Percentiles rank a stretch among this genome's conserved stretches.
Evolutionary conservation across 1,284 basidiomycete species (phyloP).

Genomic region (Apiotrichum gracile): DNA sequence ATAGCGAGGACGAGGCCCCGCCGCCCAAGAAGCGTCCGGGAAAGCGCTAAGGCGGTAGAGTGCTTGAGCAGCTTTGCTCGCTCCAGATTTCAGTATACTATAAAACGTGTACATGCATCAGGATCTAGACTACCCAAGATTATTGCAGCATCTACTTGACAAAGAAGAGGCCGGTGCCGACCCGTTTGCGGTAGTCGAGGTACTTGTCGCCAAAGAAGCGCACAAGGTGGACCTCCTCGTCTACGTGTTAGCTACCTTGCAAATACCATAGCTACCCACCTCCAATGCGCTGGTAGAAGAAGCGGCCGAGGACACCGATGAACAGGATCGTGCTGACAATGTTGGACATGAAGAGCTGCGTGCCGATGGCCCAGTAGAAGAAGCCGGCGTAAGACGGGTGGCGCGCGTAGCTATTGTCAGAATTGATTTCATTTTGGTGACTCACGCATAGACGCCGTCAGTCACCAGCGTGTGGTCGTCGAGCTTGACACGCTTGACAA

Average conservation of each 20-base stretch:
- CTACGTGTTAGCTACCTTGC: constrained; percentile 44
- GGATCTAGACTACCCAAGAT: constrained; percentile 1
- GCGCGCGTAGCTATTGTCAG: constrained; percentile 64
- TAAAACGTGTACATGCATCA: constrained; percentile 5
- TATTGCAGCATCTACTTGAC: constrained; percentile 16
- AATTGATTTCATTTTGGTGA: constrained; percentile 6
- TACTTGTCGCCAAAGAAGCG: constrained; percentile 80
- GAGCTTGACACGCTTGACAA: constrained; percentile 64
- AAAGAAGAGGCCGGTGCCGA: constrained; percentile 65
- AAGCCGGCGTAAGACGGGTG: constrained; percentile 98
- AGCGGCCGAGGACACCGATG: constrained; percentile 64
- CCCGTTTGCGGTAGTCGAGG: constrained; percentile 59
- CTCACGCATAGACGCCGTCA: constrained; percentile 75
- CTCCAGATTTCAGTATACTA: too few relatives aligned
- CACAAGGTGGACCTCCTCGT: constrained; percentile 65
- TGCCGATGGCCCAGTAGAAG: constrained; percentile 95
- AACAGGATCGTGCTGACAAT: constrained; percentile 54
- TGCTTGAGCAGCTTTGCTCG: too few relatives aligned
- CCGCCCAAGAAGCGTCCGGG: constrained; percentile 11
- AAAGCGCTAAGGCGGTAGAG: constrained; percentile 5
- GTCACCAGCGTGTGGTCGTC: constrained; percentile 74
- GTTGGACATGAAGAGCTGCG: constrained; percentile 89
- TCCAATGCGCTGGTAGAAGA: constrained; percentile 76
- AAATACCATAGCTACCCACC: constrained; percentile 52
- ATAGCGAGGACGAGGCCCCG: constrained; percentile 28